Evolutionary conservation across 2,329 filamentous ascomycete genomes (phyloP), one percentile per base, ranked within the genome.

Genomic region (Sphaerulina vaccinii): DNA sequence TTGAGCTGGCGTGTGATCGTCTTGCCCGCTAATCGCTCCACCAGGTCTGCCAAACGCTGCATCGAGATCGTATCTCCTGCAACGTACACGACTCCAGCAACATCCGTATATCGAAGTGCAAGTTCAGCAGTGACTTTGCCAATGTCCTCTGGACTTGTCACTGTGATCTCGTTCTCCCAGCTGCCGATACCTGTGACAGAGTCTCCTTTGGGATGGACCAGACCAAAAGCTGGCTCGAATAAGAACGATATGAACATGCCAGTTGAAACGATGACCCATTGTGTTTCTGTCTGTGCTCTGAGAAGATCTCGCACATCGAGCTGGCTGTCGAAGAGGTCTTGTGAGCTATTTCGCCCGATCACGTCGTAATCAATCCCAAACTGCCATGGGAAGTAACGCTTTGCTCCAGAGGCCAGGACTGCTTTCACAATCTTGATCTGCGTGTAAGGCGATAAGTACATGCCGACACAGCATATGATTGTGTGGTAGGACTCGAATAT

Each of bases 201-300:
- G 19, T 49, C 49, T 16, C 40, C 54, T 23, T 48, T 50, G 0
- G 78, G 55, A 60, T 83, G 78, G 0, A 88, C 81, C 3, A 87
- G 75, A 0, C 84, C 85, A 69, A 86, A 88, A 1, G 67, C 76
- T 1, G 70, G 63, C 52, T 83, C 75, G 61, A 89, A 88, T 15
- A 89, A 62, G 61, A 88, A 89, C 58, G 79, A 84, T 71, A 81
- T 85, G 61, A 88, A 89, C 55, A 89, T 73, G 0, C 85, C 86
- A 10, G 83, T 85, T n/a, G 80, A 83, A 1, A 88, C 73, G 51
- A 88, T 78, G 3, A 78, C 73, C 86, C 85, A 89, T 0, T 56
- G 29, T 4, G 51, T 59, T n/a, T 19, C 18, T 8, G 29, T 48
- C 62, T 84, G 79, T 0, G 57, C 66, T 1, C 80, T 68, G 5